Percentiles rank a stretch among this genome's conserved stretches.
Evolutionary conservation across 2,329 filamentous ascomycete genomes (phyloP).

Genomic region (Saccharata proteae): DNA sequence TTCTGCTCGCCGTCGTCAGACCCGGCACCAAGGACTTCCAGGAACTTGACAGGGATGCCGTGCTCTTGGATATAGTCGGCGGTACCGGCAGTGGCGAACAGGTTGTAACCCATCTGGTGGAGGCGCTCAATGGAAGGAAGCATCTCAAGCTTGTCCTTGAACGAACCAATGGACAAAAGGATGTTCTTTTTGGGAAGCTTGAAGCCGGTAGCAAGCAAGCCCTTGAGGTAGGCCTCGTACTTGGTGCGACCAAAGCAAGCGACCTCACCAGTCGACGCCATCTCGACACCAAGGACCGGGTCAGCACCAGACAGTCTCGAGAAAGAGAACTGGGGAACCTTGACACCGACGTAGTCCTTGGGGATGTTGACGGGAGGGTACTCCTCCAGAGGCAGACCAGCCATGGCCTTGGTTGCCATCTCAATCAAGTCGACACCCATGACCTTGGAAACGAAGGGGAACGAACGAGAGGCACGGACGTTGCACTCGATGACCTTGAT

Average conservation of each 20-base stretch:
- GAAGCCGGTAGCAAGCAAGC: slow-evolving; percentile 89
- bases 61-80: slow-evolving; percentile 94
- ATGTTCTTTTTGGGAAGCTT: slow-evolving; percentile 93
- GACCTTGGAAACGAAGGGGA: slow-evolving; percentile 97
- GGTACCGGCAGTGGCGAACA: slow-evolving; percentile 92
- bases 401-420: slow-evolving; percentile 96
- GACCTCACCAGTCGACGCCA: slow-evolving; percentile 97
- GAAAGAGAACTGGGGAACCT: slow-evolving; percentile 98
- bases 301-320: slow-evolving; percentile 92
- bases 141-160: slow-evolving; percentile 98
- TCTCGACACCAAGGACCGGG: slow-evolving; percentile 92
- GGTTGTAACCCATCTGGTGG: slow-evolving; percentile 81
- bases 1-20: slow-evolving; percentile 73
- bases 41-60: slow-evolving; percentile 80
- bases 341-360: slow-evolving; percentile 81
- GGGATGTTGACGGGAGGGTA: slow-evolving; percentile 71
- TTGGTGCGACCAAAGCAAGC: slow-evolving; percentile 93
- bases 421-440: slow-evolving; percentile 97
- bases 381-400: slow-evolving; percentile 65
- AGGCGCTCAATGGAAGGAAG: slow-evolving; percentile 83
- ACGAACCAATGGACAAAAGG: slow-evolving; percentile 86
- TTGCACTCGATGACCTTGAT: slow-evolving; percentile 99
- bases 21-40: slow-evolving; percentile 61
- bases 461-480: slow-evolving; percentile 87
- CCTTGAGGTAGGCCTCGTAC: slow-evolving; percentile 96